Evolutionary conservation across 306 rosid species (phyloP).

Genomic region (Acacia confusa): DNA sequence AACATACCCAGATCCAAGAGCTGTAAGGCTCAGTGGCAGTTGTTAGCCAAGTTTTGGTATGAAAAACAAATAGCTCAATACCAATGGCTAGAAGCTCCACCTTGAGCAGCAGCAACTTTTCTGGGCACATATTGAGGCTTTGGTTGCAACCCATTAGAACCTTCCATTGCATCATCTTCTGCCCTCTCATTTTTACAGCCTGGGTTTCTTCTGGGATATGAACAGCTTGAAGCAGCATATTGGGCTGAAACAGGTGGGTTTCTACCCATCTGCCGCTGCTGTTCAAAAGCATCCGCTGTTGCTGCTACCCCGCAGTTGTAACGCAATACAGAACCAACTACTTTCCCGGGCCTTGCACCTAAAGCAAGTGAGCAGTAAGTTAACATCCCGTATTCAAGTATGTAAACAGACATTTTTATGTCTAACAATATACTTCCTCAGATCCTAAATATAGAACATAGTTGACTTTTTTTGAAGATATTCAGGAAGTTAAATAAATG

Average conservation of each 20-base stretch:
- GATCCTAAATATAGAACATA: too few relatives aligned
- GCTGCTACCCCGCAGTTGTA: constrained; percentile 60
- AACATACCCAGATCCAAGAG: constrained; percentile 6
- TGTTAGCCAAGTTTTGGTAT: constrained; percentile 16
- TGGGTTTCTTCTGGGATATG: constrained; percentile 80
- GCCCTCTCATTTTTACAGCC: constrained; percentile 68
- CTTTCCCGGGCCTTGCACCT: constrained; percentile 88
- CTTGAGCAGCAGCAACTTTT: constrained; percentile 88
- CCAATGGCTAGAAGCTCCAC: constrained; percentile 77
- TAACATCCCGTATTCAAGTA: constrained; percentile 1
- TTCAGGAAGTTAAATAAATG: too few relatives aligned
- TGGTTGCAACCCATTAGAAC: constrained; percentile 56
- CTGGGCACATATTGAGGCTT: constrained; percentile 71
- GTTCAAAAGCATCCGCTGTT: constrained; percentile 59
- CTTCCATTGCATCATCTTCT: constrained; percentile 66
- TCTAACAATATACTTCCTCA: background rate
- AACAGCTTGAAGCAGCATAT: constrained; percentile 52
- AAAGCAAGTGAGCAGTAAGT: constrained; percentile 33
- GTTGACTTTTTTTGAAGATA: too few relatives aligned
- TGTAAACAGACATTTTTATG: background rate
- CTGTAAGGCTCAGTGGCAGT: background rate
- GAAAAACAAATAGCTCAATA: constrained; percentile 39
- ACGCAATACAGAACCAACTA: constrained; percentile 61
- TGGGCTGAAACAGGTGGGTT: constrained; percentile 57
- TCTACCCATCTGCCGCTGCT: constrained; percentile 58